Conservation (phyloP, 192 early-diverging fungal genomes). For the Coemansia sp. region DNA sequence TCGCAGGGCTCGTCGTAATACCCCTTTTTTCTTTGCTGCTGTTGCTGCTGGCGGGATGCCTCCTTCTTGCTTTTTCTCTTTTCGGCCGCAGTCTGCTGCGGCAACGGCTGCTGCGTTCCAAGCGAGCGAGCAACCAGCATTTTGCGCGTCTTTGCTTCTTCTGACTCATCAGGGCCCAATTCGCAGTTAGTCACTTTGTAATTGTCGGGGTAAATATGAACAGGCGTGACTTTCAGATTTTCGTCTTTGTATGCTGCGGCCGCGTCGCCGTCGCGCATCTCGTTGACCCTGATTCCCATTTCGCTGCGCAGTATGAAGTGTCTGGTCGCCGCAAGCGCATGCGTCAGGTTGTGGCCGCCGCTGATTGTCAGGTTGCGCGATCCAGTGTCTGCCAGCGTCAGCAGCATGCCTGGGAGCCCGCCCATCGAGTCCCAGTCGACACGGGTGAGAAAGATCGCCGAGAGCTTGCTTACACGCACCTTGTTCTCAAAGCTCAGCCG, state of each 20-base stretch:
- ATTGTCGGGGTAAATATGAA: conserved; percentile 60
- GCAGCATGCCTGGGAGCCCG: conserved; percentile 89
- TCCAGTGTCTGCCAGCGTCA: conserved; percentile 82
- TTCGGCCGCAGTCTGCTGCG: conserved; percentile 8
- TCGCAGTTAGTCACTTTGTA: conserved; percentile 16
- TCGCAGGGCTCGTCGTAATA: conserved; percentile 31
- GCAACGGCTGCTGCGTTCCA: conserved; percentile 21
- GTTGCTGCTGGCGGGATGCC: conserved; percentile 7
- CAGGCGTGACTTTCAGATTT: conserved; percentile 64
- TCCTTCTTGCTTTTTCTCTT: conserved; percentile 12
- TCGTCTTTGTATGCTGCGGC: conserved; percentile 58
- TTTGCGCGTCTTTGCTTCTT: conserved; percentile 14
- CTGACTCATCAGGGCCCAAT: conserved; percentile 29
- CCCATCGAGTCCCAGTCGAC: conserved; percentile 82
- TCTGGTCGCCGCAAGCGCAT: conserved; percentile 72
- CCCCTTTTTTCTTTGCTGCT: conserved; percentile 36
- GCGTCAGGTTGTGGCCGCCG: conserved; percentile 78
- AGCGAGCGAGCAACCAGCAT: conserved; percentile 30
- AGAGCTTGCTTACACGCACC: conserved; percentile 67
- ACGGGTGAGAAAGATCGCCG: conserved; percentile 78
- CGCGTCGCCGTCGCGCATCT: conserved; percentile 52
- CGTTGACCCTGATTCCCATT: conserved; percentile 57
- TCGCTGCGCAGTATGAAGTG: conserved; percentile 71
- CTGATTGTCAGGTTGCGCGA: conserved; percentile 58
- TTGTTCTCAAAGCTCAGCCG: conserved; percentile 77